Conservation (phyloP, 1,139 yeast genomes). For the Diutina sp. region DNA sequence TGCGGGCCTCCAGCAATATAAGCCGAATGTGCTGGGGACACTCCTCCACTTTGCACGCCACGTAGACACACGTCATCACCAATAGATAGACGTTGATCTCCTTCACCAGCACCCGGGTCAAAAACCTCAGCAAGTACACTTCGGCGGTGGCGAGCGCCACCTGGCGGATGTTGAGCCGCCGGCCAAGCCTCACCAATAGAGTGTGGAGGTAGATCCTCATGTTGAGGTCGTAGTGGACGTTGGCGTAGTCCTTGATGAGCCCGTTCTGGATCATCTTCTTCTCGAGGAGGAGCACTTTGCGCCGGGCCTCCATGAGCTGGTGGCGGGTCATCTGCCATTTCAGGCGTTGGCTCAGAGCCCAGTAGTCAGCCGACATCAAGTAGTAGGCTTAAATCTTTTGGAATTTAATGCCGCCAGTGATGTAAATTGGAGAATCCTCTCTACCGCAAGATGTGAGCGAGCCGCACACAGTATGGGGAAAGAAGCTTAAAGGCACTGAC, state of each 20-base stretch:
- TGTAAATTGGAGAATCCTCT: too few relatives aligned
- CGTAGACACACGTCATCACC: constrained; percentile 75
- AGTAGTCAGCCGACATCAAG: constrained; percentile 34
- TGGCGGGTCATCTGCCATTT: constrained; percentile 31
- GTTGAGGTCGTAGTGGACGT: constrained; percentile 43
- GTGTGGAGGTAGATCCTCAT: constrained; percentile 61
- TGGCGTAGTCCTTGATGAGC: constrained; percentile 28
- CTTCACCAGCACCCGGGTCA: constrained; percentile 57
- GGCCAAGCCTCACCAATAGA: constrained; percentile 60
- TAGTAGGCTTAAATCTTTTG: not conserved
- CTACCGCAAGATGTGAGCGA: too few relatives aligned
- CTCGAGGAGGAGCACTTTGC: constrained; percentile 26
- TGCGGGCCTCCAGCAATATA: constrained; percentile 72
- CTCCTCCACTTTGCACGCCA: constrained; percentile 91
- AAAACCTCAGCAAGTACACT: constrained; percentile 62
- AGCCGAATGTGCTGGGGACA: constrained; percentile 89
- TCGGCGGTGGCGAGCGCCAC: constrained; percentile 85
- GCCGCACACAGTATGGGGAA: too few relatives aligned
- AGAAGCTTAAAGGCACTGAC: too few relatives aligned
- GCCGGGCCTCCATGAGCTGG: constrained; percentile 25
- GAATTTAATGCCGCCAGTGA: too few relatives aligned
- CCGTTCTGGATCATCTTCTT: constrained; percentile 36
- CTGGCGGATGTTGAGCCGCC: constrained; percentile 67
- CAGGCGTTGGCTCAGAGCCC: constrained; percentile 32
- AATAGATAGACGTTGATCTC: constrained; percentile 75